phyloP scores from a whole-genome alignment of 495 filamentous ascomycete genomes.

The Tetracladium marchalianum region DNA sequence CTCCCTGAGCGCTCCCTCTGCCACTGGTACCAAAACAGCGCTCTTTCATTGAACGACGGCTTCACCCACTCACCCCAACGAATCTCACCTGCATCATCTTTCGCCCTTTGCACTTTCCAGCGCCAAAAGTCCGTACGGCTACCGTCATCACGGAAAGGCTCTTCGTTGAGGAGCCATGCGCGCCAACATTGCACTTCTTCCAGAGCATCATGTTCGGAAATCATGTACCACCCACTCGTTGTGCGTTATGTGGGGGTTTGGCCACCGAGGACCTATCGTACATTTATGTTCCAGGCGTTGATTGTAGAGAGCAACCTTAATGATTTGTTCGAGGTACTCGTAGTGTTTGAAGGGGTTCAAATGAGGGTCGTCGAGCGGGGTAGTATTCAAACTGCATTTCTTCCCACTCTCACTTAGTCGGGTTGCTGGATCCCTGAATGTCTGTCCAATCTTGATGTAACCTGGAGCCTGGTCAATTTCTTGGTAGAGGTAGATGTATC shows the following conservation, averaged over 20 bases:
- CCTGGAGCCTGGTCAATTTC: not conserved
- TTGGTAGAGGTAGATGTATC: conserved; percentile 1
- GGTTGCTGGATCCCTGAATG: not conserved
- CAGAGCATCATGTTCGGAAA: not conserved
- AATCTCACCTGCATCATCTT: not conserved
- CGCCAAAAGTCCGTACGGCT: not conserved
- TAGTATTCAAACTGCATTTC: not conserved
- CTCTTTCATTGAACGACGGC: not conserved
- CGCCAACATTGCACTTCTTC: not conserved
- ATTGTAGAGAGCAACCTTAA: not conserved
- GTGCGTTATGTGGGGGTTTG: not conserved
- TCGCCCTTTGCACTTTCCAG: conserved; percentile 1
- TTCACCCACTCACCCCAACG: conserved; percentile 2
- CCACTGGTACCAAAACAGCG: too few species aligned
- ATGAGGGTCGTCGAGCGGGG: not conserved
- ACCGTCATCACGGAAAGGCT: conserved; percentile 1
- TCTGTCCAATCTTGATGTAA: conserved; percentile 3
- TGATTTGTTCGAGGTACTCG: not conserved
- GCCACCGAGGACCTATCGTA: too few species aligned
- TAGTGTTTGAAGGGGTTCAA: not conserved
- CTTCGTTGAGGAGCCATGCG: not conserved
- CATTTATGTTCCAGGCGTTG: conserved; percentile 1
- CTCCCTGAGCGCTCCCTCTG: too few species aligned
- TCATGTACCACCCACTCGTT: conserved; percentile 1
- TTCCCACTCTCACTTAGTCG: not conserved